Evolutionary conservation across 306 rosid species (phyloP), one percentile per base, ranked within the genome.

Genomic region (Glycyrrhiza uralensis): DNA sequence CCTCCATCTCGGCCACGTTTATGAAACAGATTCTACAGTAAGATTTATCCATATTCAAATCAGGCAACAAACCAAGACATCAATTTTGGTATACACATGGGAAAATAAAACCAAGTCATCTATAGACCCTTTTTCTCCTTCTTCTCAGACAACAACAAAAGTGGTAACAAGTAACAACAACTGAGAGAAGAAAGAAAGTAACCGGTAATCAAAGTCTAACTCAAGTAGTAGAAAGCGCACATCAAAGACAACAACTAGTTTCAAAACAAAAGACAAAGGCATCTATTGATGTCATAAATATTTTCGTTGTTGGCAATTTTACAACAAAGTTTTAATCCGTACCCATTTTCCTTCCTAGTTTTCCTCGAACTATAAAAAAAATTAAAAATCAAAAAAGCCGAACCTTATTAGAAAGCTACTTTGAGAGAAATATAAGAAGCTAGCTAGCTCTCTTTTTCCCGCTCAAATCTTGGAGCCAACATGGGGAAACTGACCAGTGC

Each of bases 341-440:
- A 79, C 47, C 68, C 22, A 38, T n/a, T 36, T 39, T 54, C 59
- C 69, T 73, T 74, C 72, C 72, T 76, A 38, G 78, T 60, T 81
- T 72, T 74, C 69, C 83, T 29, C 63, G 32, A 72, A 69, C 66
- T 49, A 49, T 5, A 64, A 56, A 6, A 30, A 19, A 45, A 33
- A 24, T 11, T 3, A 63, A 22, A 62, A 46, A 32, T 12, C 10
- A 9, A 28, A 56, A 42, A 49, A 30, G 14, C 26, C 50, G 33
- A 80, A 85, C 81, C 84, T 76, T n/a, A n/a, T 71, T 65, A 32
- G 61, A 79, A 86, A 81, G 66, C 15, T 71, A 80, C 74, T 79
- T 79, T 50, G 42, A 74, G 42, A 74, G 80, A 44, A 82, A 13
- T 42, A 71, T 66, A 29, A 58, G 75, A 17, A 17, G 59, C 3